Conservation (phyloP, 2,329 filamentous ascomycete genomes). For the Apiospora malaysiana region DNA sequence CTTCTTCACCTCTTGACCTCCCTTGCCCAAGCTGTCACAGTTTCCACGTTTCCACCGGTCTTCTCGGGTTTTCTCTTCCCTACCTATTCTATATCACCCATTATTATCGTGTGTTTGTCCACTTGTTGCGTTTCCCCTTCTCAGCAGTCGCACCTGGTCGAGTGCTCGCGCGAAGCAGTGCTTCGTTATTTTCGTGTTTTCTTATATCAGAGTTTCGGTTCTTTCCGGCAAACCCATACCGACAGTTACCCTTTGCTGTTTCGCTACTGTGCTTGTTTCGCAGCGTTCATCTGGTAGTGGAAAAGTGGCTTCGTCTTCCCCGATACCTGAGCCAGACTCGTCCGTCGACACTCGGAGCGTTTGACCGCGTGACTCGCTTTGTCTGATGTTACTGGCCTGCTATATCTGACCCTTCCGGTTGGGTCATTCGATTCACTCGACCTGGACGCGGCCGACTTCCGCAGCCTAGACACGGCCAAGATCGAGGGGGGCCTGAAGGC, state of each 20-base stretch:
- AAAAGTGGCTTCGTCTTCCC: not conserved
- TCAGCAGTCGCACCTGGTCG: not conserved
- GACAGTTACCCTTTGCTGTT: not conserved
- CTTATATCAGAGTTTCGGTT: not conserved
- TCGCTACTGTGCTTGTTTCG: not conserved
- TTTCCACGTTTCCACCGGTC: not conserved
- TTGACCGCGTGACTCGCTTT: not conserved
- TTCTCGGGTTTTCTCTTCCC: not conserved
- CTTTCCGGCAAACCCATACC: not conserved
- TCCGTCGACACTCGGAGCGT: not conserved
- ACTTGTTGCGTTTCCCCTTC: not conserved
- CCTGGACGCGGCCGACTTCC: constrained; percentile 1
- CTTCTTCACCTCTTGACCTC: not conserved
- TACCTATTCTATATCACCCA: not conserved
- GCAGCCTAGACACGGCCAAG: not conserved
- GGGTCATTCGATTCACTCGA: not conserved
- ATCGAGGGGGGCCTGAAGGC: not conserved
- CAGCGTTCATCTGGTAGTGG: not conserved
- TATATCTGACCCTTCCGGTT: not conserved
- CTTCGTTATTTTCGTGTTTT: not conserved
- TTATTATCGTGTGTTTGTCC: not conserved
- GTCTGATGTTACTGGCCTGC: not conserved
- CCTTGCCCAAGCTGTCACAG: not conserved
- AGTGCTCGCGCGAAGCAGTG: constrained; percentile 15
- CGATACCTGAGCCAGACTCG: not conserved